Evolutionary conservation across 2,329 filamentous ascomycete genomes (phyloP), one percentile per base, ranked within the genome.

Genomic region (Fusarium falciforme): DNA sequence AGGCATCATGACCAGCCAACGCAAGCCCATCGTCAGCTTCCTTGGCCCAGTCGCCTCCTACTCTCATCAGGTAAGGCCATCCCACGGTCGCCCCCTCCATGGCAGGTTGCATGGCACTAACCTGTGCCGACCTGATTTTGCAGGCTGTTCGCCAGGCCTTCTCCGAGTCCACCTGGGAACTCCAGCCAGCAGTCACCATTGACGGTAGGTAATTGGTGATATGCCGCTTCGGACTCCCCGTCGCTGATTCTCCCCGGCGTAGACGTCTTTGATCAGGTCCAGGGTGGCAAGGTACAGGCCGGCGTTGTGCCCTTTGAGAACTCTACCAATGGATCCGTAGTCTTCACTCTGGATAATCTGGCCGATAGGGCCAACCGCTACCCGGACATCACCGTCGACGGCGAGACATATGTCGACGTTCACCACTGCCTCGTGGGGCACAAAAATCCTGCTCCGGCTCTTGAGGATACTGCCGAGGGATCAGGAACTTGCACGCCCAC

Each of bases 271-370:
- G 87, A 91, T 60, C 88, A 91, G 17, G 93, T 98, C 7, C 94
- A 97, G 79, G 86, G 87, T 40, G 88, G 89, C 67, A 80, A 85
- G 52, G 90, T 90, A 1, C 83, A 88, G 61, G 92, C 92, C 66
- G 96, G 95, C 75, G 93, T 98, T 35, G 93, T 98, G 2, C 96
- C 96, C 8, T 95, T 98, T 83, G 96, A 98, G 81, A 99, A 99
- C 86, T 97, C 94, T 44, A 96, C 94, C 80, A 98, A 98, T 83
- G 96, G 96, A 79, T 92, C 93, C 64, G 96, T 99, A 59, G 91
- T 96, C 65, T 93, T 94, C 82, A 98, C 95, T 0, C 89, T 98
- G 27, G 95, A 98, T 83, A 90, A 96, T 74, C 90, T 99, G 69
- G 94, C 94, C 74, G 94, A 98, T 83, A 87, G 93, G 29, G 85